A percentile compares a stretch with the other conserved stretches of the same genome.
Conservation (phyloP, 1,284 basidiomycete species). For the Hortiboletus rubellus region DNA sequence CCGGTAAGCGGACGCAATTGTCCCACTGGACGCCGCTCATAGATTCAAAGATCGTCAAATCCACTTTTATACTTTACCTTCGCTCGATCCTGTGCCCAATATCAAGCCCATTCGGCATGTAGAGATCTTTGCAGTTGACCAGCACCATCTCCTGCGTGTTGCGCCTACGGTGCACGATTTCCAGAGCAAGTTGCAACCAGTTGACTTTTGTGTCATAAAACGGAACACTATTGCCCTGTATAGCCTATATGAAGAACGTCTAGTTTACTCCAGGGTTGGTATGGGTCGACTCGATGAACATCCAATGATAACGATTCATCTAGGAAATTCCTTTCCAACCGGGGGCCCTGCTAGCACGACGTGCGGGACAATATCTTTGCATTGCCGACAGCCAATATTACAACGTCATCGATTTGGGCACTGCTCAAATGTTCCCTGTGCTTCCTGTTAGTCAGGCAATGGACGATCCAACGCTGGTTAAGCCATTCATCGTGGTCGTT, state of each 20-base stretch:
- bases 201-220: slow-evolving; percentile 81
- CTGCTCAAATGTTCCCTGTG: slow-evolving; percentile 65
- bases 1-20: slow-evolving; percentile 46
- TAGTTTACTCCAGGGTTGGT: slow-evolving; percentile 33
- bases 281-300: background rate
- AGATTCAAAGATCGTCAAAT: slow-evolving; percentile 65
- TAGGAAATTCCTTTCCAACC: slow-evolving; percentile 82
- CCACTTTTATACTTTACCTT: slow-evolving; percentile 77
- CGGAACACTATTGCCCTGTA: slow-evolving; percentile 68
- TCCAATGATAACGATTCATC: slow-evolving; percentile 40
- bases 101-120: slow-evolving; percentile 82
- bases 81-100: slow-evolving; percentile 67
- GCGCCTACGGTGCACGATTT: slow-evolving; percentile 44
- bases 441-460: slow-evolving; percentile 74
- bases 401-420: slow-evolving; percentile 74
- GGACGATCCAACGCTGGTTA: slow-evolving; percentile 45
- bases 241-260: slow-evolving; percentile 39
- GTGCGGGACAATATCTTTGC: slow-evolving; percentile 69
- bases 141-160: slow-evolving; percentile 64
- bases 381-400: slow-evolving; percentile 73
- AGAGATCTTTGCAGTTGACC: slow-evolving; percentile 76
- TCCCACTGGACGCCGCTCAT: background rate
- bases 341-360: slow-evolving; percentile 60
- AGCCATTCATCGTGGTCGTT: slow-evolving; percentile 76
- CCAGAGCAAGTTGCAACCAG: slow-evolving; percentile 48